phyloP scores from a whole-genome alignment of 2,329 filamentous ascomycete species.

The Berkeleyomyces rouxiae region DNA sequence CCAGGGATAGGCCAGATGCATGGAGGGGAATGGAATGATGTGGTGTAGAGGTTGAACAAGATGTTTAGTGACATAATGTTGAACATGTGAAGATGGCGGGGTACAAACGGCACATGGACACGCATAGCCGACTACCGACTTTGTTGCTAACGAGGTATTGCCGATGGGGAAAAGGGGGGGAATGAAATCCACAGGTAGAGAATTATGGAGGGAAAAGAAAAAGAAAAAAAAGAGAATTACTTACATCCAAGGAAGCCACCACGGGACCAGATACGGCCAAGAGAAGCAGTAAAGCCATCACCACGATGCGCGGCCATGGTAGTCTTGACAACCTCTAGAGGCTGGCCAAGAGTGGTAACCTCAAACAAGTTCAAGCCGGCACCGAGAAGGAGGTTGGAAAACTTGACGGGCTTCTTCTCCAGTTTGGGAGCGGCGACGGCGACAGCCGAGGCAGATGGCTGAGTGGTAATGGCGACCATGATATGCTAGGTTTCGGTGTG shows the following conservation, averaged over 20 bases:
- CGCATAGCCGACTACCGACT: neutral
- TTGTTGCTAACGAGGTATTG: neutral
- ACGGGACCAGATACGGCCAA: conserved; percentile 79
- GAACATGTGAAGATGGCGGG: neutral
- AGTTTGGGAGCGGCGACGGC: conserved; percentile 37
- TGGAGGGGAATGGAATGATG: neutral
- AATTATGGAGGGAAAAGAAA: neutral
- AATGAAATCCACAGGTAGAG: neutral
- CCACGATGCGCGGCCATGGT: conserved; percentile 96
- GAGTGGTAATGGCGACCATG: conserved; percentile 44
- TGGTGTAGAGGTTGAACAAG: neutral
- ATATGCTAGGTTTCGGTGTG: conserved; percentile 32
- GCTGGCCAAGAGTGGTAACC: conserved; percentile 52
- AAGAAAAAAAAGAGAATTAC: conserved; percentile 23
- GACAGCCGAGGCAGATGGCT: conserved; percentile 34
- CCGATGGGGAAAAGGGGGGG: neutral
- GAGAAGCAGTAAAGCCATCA: conserved; percentile 68
- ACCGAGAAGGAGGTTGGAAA: conserved; percentile 93
- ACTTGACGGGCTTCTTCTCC: conserved; percentile 99
- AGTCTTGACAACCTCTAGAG: conserved; percentile 97
- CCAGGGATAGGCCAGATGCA: neutral
- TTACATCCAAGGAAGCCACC: conserved; percentile 88
- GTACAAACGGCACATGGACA: neutral
- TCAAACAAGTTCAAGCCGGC: conserved; percentile 94
- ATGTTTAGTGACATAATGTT: neutral